Percentiles rank a stretch among this genome's conserved stretches.
These are phyloP conservation scores for Rhodomyrtus psidioides DNA, from an alignment of 441 rosid species.

Conservation along the genomic window DNA sequence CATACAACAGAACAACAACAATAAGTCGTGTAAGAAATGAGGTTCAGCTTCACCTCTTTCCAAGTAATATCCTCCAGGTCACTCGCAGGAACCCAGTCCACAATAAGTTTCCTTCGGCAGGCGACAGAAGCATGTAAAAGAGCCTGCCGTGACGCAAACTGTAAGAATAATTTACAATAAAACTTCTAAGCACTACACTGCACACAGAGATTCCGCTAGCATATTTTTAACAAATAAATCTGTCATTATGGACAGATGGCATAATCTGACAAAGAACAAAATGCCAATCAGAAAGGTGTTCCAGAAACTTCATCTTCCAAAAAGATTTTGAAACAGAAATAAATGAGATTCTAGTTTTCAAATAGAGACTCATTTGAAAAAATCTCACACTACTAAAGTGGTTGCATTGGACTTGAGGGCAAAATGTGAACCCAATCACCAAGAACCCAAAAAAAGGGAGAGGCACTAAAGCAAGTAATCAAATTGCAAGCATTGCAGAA, in stretches of 20 bases:
- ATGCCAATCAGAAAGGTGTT: neutral
- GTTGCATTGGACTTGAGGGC: neutral
- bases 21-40: neutral
- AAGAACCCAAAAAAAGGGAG: neutral
- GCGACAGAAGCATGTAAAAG: constrained; percentile 87
- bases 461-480: neutral
- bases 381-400: neutral
- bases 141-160: constrained; percentile 38
- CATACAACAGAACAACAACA: neutral
- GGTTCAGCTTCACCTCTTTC: constrained; percentile 26
- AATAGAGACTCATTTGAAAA: neutral
- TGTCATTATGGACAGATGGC: neutral
- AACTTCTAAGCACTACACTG: neutral
- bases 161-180: neutral
- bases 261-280: neutral
- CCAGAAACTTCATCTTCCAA: neutral
- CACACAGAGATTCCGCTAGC: neutral
- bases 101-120: constrained; percentile 48
- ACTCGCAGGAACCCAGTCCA: constrained; percentile 84
- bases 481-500: neutral
- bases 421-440: neutral
- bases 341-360: neutral
- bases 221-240: neutral
- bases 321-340: neutral
- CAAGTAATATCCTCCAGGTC: constrained; percentile 71